Conservation (phyloP, 1,284 basidiomycete species). For the Ganoderma leucocontextum region DNA sequence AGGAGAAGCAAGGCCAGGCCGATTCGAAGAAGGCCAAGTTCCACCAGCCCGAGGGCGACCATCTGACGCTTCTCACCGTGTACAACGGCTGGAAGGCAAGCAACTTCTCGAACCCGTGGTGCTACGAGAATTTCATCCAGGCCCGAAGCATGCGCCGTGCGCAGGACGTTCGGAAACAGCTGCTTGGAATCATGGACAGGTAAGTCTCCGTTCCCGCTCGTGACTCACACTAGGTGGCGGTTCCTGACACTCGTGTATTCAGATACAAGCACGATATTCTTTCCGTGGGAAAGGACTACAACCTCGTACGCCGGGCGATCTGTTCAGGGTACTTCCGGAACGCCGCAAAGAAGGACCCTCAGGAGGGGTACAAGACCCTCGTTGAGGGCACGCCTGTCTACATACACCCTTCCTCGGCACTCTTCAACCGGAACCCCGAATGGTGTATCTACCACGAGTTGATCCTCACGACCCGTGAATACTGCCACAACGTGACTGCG, state of each 20-base stretch:
- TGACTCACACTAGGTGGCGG: not conserved
- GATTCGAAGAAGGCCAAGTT: constrained; percentile 99
- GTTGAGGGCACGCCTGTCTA: constrained; percentile 98
- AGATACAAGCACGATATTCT: constrained; percentile 96
- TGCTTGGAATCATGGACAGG: constrained; percentile 99
- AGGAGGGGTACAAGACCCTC: constrained; percentile 97
- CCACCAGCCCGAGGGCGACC: constrained; percentile 97
- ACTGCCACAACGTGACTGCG: constrained; percentile 96
- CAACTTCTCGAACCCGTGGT: constrained; percentile 97
- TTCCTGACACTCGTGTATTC: constrained; percentile 30
- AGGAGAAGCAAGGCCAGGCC: constrained; percentile 98
- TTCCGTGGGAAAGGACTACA: constrained; percentile 92
- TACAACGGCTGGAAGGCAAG: constrained; percentile 98
- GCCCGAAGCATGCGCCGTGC: constrained; percentile 97
- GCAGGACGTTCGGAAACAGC: constrained; percentile 96
- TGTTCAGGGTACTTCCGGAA: constrained; percentile 97
- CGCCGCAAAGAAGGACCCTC: constrained; percentile 94
- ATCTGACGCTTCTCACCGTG: constrained; percentile 93
- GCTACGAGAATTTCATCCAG: constrained; percentile 98
- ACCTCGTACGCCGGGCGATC: constrained; percentile 93
- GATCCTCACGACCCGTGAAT: constrained; percentile 84
- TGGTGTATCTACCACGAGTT: constrained; percentile 84
- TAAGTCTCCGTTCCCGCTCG: constrained; percentile 47
- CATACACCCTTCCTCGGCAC: constrained; percentile 95
- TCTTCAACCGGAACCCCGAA: constrained; percentile 93